A percentile compares a stretch with the other conserved stretches of the same genome.
Conservation (phyloP, 75 land plant species). For the Isoetes taiwanensis region DNA sequence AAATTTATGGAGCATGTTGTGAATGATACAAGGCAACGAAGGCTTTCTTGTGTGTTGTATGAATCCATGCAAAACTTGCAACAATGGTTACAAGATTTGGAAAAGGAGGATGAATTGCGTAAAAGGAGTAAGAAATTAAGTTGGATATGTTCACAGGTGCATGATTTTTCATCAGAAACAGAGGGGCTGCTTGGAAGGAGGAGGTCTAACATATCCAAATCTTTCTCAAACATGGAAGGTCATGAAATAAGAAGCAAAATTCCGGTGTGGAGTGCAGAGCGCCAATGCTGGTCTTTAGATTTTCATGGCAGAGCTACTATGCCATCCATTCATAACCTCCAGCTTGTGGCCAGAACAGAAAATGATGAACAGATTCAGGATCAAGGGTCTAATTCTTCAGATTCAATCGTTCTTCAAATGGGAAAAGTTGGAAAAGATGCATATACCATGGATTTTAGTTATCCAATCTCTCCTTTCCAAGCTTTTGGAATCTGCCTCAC, state of each 20-base stretch:
- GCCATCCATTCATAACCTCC: conserved; percentile 17
- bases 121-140: neutral
- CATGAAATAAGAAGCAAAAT: conserved; percentile 4
- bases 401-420: conserved; percentile 9
- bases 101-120: neutral
- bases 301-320: conserved; percentile 17
- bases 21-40: conserved; percentile 8
- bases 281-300: conserved; percentile 14
- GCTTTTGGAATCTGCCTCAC: conserved; percentile 12
- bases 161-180: no score
- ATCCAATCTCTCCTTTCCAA: conserved; percentile 14
- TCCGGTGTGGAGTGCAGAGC: conserved; percentile 10
- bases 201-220: neutral
- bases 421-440: conserved; percentile 12
- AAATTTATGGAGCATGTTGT: conserved; percentile 9
- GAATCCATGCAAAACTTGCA: neutral
- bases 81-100: neutral
- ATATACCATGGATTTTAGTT: conserved; percentile 12
- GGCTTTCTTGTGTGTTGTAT: neutral
- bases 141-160: neutral
- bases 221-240: no score
- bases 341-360: conserved; percentile 6
- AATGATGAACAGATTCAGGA: neutral
- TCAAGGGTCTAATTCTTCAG: no score
- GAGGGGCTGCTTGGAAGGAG: conserved; percentile 5